Percentiles rank a stretch among this genome's conserved stretches.
Evolutionary conservation across 2,329 filamentous ascomycete genomes (phyloP).

Genomic region (Tolypocladium amazonense): DNA sequence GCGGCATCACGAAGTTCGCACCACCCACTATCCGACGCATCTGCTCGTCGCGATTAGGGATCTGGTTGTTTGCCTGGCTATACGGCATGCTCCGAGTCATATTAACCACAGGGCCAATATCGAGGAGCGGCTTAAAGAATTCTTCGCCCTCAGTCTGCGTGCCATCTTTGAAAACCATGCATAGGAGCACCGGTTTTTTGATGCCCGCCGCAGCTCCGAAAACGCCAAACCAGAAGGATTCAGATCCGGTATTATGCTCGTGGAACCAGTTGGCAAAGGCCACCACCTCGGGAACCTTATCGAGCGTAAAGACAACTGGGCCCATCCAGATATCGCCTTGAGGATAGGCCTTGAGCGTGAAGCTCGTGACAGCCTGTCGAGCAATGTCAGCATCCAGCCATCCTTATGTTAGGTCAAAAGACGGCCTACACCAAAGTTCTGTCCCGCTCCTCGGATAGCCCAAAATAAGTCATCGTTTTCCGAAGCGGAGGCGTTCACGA

Average conservation of each 20-base stretch:
- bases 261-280: conserved; percentile 18
- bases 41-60: conserved; percentile 15
- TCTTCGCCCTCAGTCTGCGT: conserved; percentile 19
- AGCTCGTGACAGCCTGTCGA: conserved; percentile 20
- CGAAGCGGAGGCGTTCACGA: conserved; percentile 26
- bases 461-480: conserved; percentile 33
- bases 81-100: conserved; percentile 27
- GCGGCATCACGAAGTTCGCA: conserved; percentile 28
- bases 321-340: conserved; percentile 22
- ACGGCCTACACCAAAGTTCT: conserved; percentile 28
- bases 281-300: conserved; percentile 16
- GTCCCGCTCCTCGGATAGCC: conserved; percentile 28
- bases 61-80: conserved; percentile 22
- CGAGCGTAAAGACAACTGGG: conserved; percentile 12
- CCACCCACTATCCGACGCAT: conserved; percentile 27
- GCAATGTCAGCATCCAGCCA: not conserved
- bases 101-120: conserved; percentile 22
- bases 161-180: conserved; percentile 12
- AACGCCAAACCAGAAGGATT: conserved; percentile 9
- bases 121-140: conserved; percentile 23
- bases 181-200: not conserved
- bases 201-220: conserved; percentile 19
- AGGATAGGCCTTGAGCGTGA: conserved; percentile 20
- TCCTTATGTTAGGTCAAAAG: not conserved
- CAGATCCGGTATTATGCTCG: conserved; percentile 12